Evolutionary conservation across 2,329 filamentous ascomycete species (phyloP), one percentile per base, ranked within the genome.

Genomic region (Akanthomyces uredinophilus): DNA sequence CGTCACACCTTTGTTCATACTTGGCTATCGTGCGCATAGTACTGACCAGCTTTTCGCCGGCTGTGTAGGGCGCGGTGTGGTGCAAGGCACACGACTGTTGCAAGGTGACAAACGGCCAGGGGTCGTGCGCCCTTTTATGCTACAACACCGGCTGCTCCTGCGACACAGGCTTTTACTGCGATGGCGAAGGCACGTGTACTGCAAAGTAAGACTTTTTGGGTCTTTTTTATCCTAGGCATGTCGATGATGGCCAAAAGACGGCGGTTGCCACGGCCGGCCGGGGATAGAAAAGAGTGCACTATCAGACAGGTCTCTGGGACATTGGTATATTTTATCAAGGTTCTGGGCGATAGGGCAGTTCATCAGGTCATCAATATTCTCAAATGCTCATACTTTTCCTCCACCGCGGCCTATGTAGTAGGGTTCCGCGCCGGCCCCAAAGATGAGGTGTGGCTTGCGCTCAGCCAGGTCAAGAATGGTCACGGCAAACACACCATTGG

Each of bases 401-500:
- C 18, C 2, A 44, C 49, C 5, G 27, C n/a, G 18, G 24, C 49
- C 41, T 20, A 60, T 53, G 13, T 60, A 18, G 18, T 90, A 91
- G 35, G 86, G 78, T 65, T 81, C 75, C 4, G 80, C 81, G 0
- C 84, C 86, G 53, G 84, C 75, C 16, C 86, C 88, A 73, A 97
- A 96, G 44, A 98, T 82, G 68, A 98, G 74, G 74, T 96, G 85
- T 4, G 95, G 95, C 75, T 96, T 96, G 72, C 94, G 81, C 75
- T 89, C 88, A 1, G 93, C 95, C 58, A 99, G 73, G 77, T 97
- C 92, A 57, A 99, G 78, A 51, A 99, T 91, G 0, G 93, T 96
- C 74, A 92, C 88, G 16, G 94, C 92, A 76, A 96, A 98, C 13
- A 99, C 92, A 1, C 92, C 95, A 68, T 99, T 99, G 13, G 95